Base-by-base conservation (phyloP, 306 rosid genomes). In the Lotus japonicus region DNA sequence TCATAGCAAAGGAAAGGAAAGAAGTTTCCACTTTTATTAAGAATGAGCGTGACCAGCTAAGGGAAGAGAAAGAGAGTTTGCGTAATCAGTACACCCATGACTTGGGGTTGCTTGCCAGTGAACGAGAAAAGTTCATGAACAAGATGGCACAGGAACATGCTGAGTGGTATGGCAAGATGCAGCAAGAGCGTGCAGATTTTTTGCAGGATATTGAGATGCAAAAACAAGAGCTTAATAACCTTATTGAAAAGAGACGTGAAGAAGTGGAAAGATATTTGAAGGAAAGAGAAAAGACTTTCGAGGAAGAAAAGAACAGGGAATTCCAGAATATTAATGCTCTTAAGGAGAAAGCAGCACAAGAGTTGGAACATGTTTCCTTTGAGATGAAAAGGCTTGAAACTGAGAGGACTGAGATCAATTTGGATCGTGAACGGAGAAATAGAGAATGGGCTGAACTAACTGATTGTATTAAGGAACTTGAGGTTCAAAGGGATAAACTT, bases 401-500 rank as follows among this genome's bases (percentile, higher is more conserved):
- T 59, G 92, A 95, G 87, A 81, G 99, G 62, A 12, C 64, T 38
- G 92, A 90, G 77, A 88, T 95, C 69, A 90, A 84, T 75, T 55
- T 88, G 82, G 99, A 95, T 72, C 92, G 97, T 62, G 95, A 85
- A 41, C 80, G 57, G 72, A 87, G 97, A 79, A 91, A 88, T 52
- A 86, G 9, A 71, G 99, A 95, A 77, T 90, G 99, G 97, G 87
- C 92, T 23, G 99, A 90, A 82, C 77, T 95, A 33, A 90, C 69
- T 64, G 85, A 84, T 52, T 87, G 89, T 41, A 95, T 95, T 43
- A 87, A 87, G 80, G 99, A 90, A 70, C 97, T 95, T 14, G 89
- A 56, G 82, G 73, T 87, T 70, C 99, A 90, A 66, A 87, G 99
- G 72, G 92, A 87, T 77, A 95, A 95, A 79, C 79, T 95, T 64